Evolutionary conservation across 2,329 filamentous ascomycete species (phyloP).

Genomic region (Magnaporthiopsis incrustans): DNA sequence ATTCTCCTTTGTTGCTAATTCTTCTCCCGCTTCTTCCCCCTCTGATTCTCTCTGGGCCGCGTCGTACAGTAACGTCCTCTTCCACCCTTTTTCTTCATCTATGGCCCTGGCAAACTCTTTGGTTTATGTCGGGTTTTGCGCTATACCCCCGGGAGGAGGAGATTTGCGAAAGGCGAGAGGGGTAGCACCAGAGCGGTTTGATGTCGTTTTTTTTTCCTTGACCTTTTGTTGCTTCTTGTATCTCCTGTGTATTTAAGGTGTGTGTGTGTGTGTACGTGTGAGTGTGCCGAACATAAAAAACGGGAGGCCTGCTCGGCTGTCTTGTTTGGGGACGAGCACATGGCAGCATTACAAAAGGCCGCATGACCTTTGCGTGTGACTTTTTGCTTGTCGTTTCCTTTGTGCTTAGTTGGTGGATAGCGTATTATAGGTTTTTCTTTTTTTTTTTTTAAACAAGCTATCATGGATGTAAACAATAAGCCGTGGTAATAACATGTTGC

Average conservation of each 20-base stretch:
- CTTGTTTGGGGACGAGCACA: background rate
- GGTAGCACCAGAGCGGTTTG: constrained; percentile 9
- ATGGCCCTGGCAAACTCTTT: constrained; percentile 1
- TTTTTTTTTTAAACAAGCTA: no score
- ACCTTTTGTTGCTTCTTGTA: constrained; percentile 8
- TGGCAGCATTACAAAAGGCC: background rate
- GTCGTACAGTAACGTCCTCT: background rate
- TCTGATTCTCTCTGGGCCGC: background rate
- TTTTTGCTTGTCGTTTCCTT: background rate
- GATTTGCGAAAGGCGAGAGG: background rate
- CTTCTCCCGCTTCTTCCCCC: constrained; percentile 8
- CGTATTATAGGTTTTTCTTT: background rate
- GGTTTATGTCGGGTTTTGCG: constrained; percentile 3
- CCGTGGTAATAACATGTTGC: no score
- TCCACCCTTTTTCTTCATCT: background rate
- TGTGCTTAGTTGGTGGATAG: background rate
- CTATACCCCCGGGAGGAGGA: background rate
- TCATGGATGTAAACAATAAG: no score
- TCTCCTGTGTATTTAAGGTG: background rate
- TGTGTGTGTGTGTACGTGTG: background rate
- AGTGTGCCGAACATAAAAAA: background rate
- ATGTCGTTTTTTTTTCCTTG: constrained; percentile 5
- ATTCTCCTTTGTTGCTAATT: constrained; percentile 11
- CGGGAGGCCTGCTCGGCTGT: background rate
- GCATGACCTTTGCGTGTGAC: background rate